Conservation (phyloP, 164 flowering plant genomes). For the Litsea cubeba region DNA sequence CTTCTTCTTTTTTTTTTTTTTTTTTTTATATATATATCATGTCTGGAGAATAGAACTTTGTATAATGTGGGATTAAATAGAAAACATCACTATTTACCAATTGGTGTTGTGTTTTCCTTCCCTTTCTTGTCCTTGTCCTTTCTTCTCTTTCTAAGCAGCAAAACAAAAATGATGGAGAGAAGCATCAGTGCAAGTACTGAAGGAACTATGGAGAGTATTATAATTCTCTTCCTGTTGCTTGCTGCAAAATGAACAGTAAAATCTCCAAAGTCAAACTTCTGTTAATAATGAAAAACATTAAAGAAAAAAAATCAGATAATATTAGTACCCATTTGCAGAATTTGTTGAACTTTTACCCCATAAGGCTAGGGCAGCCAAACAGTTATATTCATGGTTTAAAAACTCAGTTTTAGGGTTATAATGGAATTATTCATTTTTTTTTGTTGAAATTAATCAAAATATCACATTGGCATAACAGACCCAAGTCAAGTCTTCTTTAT, state of each 20-base stretch:
- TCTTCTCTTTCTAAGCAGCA: not conserved
- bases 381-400: too few relatives aligned
- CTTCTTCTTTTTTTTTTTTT: too few relatives aligned
- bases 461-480: too few relatives aligned
- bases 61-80: not conserved
- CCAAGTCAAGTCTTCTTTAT: too few relatives aligned
- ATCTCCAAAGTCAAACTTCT: not conserved
- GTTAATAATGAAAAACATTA: too few relatives aligned
- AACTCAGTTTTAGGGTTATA: too few relatives aligned
- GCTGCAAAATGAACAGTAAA: not conserved
- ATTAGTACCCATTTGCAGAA: not conserved
- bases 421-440: too few relatives aligned
- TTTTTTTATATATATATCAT: too few relatives aligned
- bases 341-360: not conserved
- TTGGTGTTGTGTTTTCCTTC: not conserved
- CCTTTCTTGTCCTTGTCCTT: not conserved
- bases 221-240: not conserved
- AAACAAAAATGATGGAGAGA: not conserved
- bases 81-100: not conserved
- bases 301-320: too few relatives aligned
- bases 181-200: not conserved
- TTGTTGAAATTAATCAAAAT: too few relatives aligned
- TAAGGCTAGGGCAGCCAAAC: too few relatives aligned
- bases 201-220: not conserved
- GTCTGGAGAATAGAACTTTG: too few relatives aligned